Conservation (phyloP, 306 rosid genomes). For the Prunus mume region DNA sequence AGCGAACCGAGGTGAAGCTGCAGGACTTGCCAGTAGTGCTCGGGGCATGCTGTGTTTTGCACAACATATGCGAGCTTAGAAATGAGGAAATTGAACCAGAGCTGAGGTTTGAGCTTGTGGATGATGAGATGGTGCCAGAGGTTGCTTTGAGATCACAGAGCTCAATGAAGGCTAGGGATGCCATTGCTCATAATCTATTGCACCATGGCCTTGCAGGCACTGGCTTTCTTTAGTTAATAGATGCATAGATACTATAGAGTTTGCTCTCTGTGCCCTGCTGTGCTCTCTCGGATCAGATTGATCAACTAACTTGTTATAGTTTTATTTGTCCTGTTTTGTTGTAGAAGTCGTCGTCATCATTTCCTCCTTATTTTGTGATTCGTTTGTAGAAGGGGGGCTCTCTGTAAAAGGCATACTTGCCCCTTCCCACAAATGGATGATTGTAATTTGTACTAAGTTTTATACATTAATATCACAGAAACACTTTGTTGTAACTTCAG, state of each 20-base stretch:
- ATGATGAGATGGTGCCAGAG: constrained; percentile 85
- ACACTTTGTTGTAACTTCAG: constrained; percentile 19
- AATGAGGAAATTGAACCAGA: constrained; percentile 68
- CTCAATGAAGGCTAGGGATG: constrained; percentile 75
- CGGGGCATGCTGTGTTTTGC: constrained; percentile 95
- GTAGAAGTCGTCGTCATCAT: constrained; percentile 12
- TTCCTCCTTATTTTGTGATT: constrained; percentile 17
- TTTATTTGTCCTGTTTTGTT: not conserved
- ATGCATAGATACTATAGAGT: no score
- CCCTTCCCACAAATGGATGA: constrained; percentile 36
- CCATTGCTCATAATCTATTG: constrained; percentile 92
- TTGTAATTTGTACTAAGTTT: constrained; percentile 22
- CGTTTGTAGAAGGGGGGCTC: constrained; percentile 27
- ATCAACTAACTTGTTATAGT: constrained; percentile 5
- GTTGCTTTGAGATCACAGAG: constrained; percentile 47
- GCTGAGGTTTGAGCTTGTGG: constrained; percentile 46
- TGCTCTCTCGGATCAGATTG: no score
- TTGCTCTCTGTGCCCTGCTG: no score
- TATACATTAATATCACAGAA: constrained; percentile 16
- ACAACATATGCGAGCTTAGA: constrained; percentile 78
- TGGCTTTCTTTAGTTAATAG: constrained; percentile 46
- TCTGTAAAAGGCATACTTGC: constrained; percentile 34
- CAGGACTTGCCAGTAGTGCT: constrained; percentile 87
- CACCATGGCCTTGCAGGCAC: constrained; percentile 97
- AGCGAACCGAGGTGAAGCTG: constrained; percentile 82